These are phyloP conservation scores for Stemphylium lycopersici DNA, from an alignment of 2,329 filamentous ascomycete genomes.

Conservation along the genomic window DNA sequence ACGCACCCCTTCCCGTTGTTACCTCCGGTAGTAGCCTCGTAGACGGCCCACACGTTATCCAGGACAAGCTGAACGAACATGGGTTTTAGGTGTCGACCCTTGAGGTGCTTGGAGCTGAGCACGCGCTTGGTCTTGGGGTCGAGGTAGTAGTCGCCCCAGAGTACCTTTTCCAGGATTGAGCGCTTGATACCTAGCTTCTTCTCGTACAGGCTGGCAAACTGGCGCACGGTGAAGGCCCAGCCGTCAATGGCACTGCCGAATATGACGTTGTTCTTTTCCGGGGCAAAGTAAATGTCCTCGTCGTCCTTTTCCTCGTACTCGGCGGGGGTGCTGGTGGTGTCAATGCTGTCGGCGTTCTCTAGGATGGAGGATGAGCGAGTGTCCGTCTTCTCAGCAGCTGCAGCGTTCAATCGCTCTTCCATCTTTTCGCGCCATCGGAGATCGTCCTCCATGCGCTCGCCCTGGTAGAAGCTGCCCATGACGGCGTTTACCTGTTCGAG, in stretches of 20 bases:
- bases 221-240: slow-evolving; percentile 97
- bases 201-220: slow-evolving; percentile 92
- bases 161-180: slow-evolving; percentile 83
- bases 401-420: slow-evolving; percentile 80
- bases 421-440: slow-evolving; percentile 93
- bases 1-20: slow-evolving; percentile 79
- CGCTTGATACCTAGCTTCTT: slow-evolving; percentile 97
- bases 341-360: slow-evolving; percentile 62
- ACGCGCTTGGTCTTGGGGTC: slow-evolving; percentile 98
- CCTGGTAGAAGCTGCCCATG: slow-evolving; percentile 95
- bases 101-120: slow-evolving; percentile 87
- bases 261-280: slow-evolving; percentile 98
- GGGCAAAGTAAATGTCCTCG: slow-evolving; percentile 96
- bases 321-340: slow-evolving; percentile 56
- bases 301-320: slow-evolving; percentile 91
- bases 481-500: slow-evolving; percentile 97
- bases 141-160: slow-evolving; percentile 96
- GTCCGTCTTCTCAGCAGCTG: slow-evolving; percentile 68
- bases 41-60: slow-evolving; percentile 95
- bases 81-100: slow-evolving; percentile 87
- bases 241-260: slow-evolving; percentile 97
- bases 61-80: slow-evolving; percentile 97
- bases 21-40: slow-evolving; percentile 85
- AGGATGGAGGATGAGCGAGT: slow-evolving; percentile 51
- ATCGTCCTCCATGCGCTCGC: slow-evolving; percentile 98